phyloP scores from a whole-genome alignment of 257 asterid genomes.

The Scutellaria galericulata region DNA sequence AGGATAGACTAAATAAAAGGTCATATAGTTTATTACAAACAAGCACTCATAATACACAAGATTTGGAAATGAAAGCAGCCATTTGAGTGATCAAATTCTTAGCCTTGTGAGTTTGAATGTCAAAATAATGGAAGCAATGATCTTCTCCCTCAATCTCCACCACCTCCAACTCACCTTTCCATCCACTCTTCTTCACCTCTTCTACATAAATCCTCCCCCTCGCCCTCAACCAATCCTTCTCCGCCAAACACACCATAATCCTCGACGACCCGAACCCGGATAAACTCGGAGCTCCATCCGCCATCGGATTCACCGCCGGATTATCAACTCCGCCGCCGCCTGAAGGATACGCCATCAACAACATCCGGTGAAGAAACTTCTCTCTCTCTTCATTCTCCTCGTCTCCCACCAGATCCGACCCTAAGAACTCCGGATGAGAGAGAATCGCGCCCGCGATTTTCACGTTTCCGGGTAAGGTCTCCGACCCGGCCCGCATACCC shows the following conservation, averaged over 20 bases:
- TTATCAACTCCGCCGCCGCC: conserved; percentile 25
- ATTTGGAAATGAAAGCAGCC: conserved; percentile 42
- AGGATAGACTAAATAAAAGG: too few species aligned
- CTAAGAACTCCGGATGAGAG: conserved; percentile 43
- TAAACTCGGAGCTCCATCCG: conserved; percentile 30
- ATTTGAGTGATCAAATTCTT: conserved; percentile 43
- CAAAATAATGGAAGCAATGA: conserved; percentile 51
- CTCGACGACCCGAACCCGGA: conserved; percentile 28
- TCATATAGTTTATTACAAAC: too few species aligned
- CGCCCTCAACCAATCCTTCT: conserved; percentile 36
- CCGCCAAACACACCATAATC: conserved; percentile 32
- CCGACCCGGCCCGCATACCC: conserved; percentile 38
- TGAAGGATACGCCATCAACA: conserved; percentile 8
- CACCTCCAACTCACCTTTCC: conserved; percentile 60
- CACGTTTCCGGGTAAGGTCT: conserved; percentile 31
- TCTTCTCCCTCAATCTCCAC: conserved; percentile 56
- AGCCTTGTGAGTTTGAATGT: conserved; percentile 42
- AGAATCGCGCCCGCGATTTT: conserved; percentile 46
- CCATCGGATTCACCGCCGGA: conserved; percentile 29
- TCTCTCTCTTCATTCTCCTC: conserved; percentile 30
- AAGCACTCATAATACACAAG: too few species aligned
- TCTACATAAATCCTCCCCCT: conserved; percentile 41
- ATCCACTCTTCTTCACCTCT: conserved; percentile 54
- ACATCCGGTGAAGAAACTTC: conserved; percentile 5
- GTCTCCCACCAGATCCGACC: conserved; percentile 30